Base-by-base conservation (phyloP, 148 eudicot genomes). In the Chenopodium formosanum region DNA sequence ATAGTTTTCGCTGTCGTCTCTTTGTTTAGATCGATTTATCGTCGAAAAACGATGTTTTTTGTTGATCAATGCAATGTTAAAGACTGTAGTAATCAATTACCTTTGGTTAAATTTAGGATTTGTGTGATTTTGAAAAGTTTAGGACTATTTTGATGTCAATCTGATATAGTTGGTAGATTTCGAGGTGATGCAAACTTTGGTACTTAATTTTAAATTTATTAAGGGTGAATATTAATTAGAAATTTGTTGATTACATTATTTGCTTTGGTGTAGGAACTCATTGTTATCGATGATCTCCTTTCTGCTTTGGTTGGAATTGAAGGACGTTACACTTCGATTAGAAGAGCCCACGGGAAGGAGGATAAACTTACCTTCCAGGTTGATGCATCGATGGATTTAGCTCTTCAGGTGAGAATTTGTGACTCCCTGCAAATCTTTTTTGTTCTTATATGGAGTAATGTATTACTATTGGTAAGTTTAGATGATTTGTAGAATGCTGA, bases 371-470 rank as follows among this genome's bases (percentile, higher is more conserved):
- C 80, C 75, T 96, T 96, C 86, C 89, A 88, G 75, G 91, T 94
- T 83, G 98, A 94, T 86, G 87, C 98, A 60, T 96, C 99, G 19
- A 96, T 96, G 99, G 98, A 96, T 92, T 90, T 94, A 83, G 93
- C 95, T 73, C 94, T 96, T 82, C 99, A 96, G 95, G 99, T 91
- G 80, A 85, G 82, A 76, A 53, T 52, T 29, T 77, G 48, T 71
- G 23, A 65, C 68, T 23, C 20, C 70, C 7, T 9, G 16, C 40
- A 50, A 14, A 32, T 64, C 40, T 52, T 62, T 11, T 47, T 25
- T 62, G 1, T 58, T 31, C 17, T 60, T 74, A 2, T 46, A 29
- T 25, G 23, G 20, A 44, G 13, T 25, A 22, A 75, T 84, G 78
- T 48, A 50, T 50, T 48, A 4, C 19, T 65, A 6, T 3, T 73